Conservation (phyloP, 2,329 filamentous ascomycete species). For the Trichoderma brevicompactum region DNA sequence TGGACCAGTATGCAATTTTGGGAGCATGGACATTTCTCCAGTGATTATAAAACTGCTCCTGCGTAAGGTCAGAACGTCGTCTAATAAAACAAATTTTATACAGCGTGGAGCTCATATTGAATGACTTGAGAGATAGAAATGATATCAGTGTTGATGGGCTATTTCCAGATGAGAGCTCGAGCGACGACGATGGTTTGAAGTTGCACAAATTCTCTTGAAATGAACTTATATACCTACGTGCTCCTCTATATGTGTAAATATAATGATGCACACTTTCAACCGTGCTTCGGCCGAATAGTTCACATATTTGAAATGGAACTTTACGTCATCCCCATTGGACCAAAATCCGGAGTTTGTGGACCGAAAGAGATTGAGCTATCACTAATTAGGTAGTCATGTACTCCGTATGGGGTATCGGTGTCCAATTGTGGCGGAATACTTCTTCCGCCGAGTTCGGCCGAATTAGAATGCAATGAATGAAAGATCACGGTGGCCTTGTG, state of each 20-base stretch:
- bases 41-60: constrained; percentile 26
- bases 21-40: constrained; percentile 26
- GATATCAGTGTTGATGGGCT: background rate
- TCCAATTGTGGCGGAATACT: background rate
- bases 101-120: background rate
- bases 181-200: background rate
- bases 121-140: background rate
- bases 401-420: background rate
- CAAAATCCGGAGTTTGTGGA: too few species aligned
- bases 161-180: background rate
- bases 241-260: background rate
- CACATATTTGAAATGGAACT: background rate
- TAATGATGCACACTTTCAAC: background rate
- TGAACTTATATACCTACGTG: background rate
- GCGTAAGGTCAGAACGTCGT: constrained; percentile 19
- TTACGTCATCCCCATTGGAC: too few species aligned
- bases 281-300: constrained; percentile 12
- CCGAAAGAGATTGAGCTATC: too few species aligned
- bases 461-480: background rate
- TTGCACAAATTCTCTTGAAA: background rate
- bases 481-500: background rate
- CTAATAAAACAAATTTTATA: constrained; percentile 18
- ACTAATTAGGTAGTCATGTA: background rate
- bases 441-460: constrained; percentile 26
- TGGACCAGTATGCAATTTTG: constrained; percentile 22